phyloP scores from a whole-genome alignment of 345 rosid species.

The Pugionium dolabratum region DNA sequence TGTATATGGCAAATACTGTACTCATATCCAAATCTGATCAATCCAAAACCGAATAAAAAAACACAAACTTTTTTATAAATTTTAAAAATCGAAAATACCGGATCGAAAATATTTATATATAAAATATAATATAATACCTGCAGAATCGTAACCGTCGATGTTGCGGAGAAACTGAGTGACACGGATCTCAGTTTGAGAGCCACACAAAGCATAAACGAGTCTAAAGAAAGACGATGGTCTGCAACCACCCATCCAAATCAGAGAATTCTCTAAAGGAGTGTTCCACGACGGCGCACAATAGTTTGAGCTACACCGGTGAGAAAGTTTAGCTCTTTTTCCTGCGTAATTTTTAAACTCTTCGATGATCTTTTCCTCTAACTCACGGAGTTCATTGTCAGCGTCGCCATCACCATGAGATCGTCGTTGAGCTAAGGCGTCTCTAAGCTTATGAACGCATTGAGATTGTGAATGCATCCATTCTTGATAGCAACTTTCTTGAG shows the following conservation, averaged over 20 bases:
- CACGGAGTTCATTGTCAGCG: slow-evolving; percentile 20
- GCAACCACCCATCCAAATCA: slow-evolving; percentile 54
- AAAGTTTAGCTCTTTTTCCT: slow-evolving; percentile 19
- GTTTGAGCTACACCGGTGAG: slow-evolving; percentile 28
- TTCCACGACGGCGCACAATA: slow-evolving; percentile 49
- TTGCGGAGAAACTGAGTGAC: slow-evolving; percentile 27
- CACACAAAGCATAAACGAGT: slow-evolving; percentile 43
- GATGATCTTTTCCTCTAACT: slow-evolving; percentile 23
- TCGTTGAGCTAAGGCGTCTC: slow-evolving; percentile 24
- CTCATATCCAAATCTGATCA: too few species aligned
- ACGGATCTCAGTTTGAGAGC: slow-evolving; percentile 41
- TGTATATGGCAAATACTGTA: too few species aligned
- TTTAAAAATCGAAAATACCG: too few species aligned
- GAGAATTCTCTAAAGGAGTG: slow-evolving; percentile 50
- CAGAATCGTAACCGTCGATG: slow-evolving; percentile 32
- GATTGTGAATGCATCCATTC: slow-evolving; percentile 37
- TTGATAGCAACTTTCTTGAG: slow-evolving; percentile 27
- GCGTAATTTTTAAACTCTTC: slow-evolving; percentile 33
- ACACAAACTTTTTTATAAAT: too few species aligned
- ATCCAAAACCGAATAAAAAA: too few species aligned
- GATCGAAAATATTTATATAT: too few species aligned
- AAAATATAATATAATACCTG: slow-evolving; percentile 7
- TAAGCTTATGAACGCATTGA: slow-evolving; percentile 21
- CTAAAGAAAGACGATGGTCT: slow-evolving; percentile 50
- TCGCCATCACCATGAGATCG: background rate